These are phyloP conservation scores for Candida saitoana DNA, from an alignment of 805 yeast species.

Conservation along the genomic window DNA sequence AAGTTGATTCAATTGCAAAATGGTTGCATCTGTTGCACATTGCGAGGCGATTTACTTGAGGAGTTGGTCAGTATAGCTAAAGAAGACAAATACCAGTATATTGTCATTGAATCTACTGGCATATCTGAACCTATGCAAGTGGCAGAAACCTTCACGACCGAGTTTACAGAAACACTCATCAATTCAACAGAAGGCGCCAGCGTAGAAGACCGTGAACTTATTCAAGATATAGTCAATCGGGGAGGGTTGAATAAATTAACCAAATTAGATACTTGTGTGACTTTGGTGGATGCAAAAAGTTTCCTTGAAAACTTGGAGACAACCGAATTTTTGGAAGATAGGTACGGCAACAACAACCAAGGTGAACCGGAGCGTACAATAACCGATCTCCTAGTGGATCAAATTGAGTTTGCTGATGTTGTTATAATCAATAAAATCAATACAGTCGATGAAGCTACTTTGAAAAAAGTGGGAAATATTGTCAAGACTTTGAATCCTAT, in stretches of 20 bases:
- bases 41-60: constrained; percentile 44
- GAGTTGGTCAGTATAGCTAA: constrained; percentile 36
- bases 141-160: constrained; percentile 45
- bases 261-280: constrained; percentile 43
- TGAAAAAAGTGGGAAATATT: constrained; percentile 25
- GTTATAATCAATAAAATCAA: constrained; percentile 39
- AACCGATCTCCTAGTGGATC: constrained; percentile 44
- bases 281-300: constrained; percentile 42
- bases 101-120: constrained; percentile 45
- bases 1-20: constrained; percentile 44
- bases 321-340: constrained; percentile 37
- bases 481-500: constrained; percentile 38
- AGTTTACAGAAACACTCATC: constrained; percentile 34
- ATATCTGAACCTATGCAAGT: constrained; percentile 50
- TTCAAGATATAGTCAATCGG: constrained; percentile 24
- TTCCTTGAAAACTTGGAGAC: constrained; percentile 42
- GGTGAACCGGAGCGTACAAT: constrained; percentile 42
- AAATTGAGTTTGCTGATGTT: constrained; percentile 45
- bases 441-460: constrained; percentile 21
- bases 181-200: constrained; percentile 17
- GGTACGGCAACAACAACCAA: constrained; percentile 37
- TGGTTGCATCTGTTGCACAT: constrained; percentile 48
- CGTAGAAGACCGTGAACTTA: constrained; percentile 14
- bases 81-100: constrained; percentile 34
- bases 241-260: constrained; percentile 42